A percentile compares a stretch with the other conserved stretches of the same genome.
Conservation (phyloP, 75 land plant genomes). For the Selaginella moellendorffii region DNA sequence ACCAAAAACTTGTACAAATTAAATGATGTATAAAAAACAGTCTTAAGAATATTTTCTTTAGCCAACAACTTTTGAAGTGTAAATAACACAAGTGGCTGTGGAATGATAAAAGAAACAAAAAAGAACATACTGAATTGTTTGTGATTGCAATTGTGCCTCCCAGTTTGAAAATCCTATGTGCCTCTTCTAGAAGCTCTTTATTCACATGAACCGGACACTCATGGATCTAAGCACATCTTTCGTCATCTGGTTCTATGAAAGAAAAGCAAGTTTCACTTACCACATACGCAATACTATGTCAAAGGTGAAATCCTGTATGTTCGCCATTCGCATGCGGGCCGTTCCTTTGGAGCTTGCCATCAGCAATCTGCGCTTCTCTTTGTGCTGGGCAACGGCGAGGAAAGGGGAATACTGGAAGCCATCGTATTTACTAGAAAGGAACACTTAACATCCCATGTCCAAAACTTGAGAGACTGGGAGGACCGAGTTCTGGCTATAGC, state of each 20-base stretch:
- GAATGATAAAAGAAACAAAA: too few species aligned
- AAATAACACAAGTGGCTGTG: constrained; percentile 53
- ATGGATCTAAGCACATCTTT: too few species aligned
- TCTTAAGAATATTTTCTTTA: too few species aligned
- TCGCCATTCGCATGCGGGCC: constrained; percentile 93
- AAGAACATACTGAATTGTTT: constrained; percentile 54
- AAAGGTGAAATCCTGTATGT: constrained; percentile 58
- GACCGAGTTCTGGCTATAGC: constrained; percentile 45
- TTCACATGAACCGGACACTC: constrained; percentile 75
- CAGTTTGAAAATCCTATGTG: constrained; percentile 54
- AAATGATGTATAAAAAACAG: too few species aligned
- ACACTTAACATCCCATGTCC: constrained; percentile 74
- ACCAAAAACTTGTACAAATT: constrained; percentile 73
- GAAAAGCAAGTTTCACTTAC: too few species aligned
- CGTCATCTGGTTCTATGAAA: too few species aligned
- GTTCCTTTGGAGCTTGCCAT: constrained; percentile 19
- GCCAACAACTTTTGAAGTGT: constrained; percentile 60
- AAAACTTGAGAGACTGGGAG: constrained; percentile 34
- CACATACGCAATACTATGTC: constrained; percentile 75
- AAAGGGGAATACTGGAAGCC: constrained; percentile 69
- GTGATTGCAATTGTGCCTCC: constrained; percentile 76
- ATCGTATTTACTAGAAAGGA: neutral
- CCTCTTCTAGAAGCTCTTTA: constrained; percentile 41
- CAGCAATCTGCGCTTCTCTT: constrained; percentile 34
- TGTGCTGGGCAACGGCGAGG: constrained; percentile 73